Evolutionary conservation across 768 basidiomycete genomes (phyloP).

Genomic region (Boletus rubroflammeus): DNA sequence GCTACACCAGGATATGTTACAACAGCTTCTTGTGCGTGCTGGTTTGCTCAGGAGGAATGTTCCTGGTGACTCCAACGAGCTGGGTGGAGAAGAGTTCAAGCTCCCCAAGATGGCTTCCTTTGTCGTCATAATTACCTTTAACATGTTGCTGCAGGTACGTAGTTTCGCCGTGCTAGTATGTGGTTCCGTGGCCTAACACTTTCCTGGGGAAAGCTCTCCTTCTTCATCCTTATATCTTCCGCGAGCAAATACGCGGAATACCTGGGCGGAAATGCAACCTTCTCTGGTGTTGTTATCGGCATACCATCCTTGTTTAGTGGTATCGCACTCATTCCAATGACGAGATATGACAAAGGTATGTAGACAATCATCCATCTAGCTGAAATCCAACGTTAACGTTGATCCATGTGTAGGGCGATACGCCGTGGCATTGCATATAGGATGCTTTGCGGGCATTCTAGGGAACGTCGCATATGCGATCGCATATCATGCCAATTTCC

Average conservation of each 20-base stretch:
- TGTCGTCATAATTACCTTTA: conserved; percentile 42
- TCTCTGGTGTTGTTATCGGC: conserved; percentile 63
- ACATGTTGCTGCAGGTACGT: conserved; percentile 44
- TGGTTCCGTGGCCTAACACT: neutral
- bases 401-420: conserved; percentile 46
- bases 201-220: conserved; percentile 44
- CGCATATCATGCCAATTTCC: conserved; percentile 55
- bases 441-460: conserved; percentile 48
- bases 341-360: conserved; percentile 56
- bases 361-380: conserved; percentile 15
- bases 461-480: conserved; percentile 60
- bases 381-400: neutral
- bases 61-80: conserved; percentile 14
- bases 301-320: conserved; percentile 64
- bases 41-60: neutral
- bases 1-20: conserved; percentile 4
- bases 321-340: conserved; percentile 52
- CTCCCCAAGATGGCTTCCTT: conserved; percentile 47
- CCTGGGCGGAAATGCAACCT: conserved; percentile 61
- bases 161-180: neutral
- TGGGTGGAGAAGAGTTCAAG: conserved; percentile 37
- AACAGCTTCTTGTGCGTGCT: neutral
- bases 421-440: conserved; percentile 48
- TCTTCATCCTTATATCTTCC: conserved; percentile 68
- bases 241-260: conserved; percentile 58